These are phyloP conservation scores for Podochytrium sp. DNA, from an alignment of 192 early-diverging fungal species.

Conservation along the genomic window DNA sequence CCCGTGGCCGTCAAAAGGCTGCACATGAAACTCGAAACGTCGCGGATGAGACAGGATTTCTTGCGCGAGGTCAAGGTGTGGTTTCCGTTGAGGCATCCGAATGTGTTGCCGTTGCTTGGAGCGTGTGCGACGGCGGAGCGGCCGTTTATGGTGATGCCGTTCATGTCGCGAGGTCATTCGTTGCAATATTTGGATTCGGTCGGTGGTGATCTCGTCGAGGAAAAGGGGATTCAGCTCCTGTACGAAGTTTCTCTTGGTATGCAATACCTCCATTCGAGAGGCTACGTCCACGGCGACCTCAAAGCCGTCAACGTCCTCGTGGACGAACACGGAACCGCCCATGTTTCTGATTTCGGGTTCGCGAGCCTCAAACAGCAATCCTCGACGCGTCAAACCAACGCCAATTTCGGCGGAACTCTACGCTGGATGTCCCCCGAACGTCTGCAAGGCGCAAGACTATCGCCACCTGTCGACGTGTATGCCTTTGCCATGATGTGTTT, in stretches of 20 bases:
- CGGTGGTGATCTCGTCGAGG: not conserved
- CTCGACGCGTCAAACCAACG: conserved; percentile 15
- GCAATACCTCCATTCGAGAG: conserved; percentile 40
- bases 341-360: conserved; percentile 41
- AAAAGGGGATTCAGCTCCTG: conserved; percentile 23
- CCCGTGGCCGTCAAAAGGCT: conserved; percentile 41
- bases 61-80: conserved; percentile 41
- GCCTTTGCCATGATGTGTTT: conserved; percentile 40
- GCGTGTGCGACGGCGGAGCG: conserved; percentile 40
- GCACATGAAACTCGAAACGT: conserved; percentile 34
- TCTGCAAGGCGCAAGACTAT: conserved; percentile 8
- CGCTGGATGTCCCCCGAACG: conserved; percentile 44
- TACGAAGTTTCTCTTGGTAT: conserved; percentile 44
- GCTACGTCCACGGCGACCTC: conserved; percentile 40
- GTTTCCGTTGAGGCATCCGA: conserved; percentile 42
- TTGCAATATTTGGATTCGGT: conserved; percentile 33
- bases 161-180: conserved; percentile 36
- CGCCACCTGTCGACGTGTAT: conserved; percentile 31
- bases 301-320: conserved; percentile 48
- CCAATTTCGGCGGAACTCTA: conserved; percentile 29
- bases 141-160: conserved; percentile 51
- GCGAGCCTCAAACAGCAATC: conserved; percentile 32
- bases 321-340: conserved; percentile 27
- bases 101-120: conserved; percentile 47
- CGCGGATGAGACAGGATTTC: conserved; percentile 28